phyloP scores from a whole-genome alignment of 495 filamentous ascomycete species.

The Neurospora intermedia region DNA sequence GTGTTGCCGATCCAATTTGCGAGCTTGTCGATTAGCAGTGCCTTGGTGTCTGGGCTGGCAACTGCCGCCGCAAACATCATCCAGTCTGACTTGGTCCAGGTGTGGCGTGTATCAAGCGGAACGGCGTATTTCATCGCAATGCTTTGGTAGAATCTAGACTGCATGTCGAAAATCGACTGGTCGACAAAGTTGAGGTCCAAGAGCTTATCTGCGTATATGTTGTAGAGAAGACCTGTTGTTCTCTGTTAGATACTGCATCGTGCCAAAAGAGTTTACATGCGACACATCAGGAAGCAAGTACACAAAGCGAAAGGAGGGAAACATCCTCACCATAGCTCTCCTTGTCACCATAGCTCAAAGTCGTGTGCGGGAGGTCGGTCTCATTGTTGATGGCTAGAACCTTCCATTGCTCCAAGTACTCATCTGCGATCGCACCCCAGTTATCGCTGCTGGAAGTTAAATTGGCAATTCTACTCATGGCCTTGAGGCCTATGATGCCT shows the following conservation, averaged over 20 bases:
- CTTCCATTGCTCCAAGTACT: slow-evolving; percentile 72
- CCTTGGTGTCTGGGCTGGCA: slow-evolving; percentile 44
- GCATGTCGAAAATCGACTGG: slow-evolving; percentile 63
- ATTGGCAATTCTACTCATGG: slow-evolving; percentile 70
- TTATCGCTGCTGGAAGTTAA: slow-evolving; percentile 47
- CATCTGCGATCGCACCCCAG: slow-evolving; percentile 55
- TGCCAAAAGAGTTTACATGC: neutral
- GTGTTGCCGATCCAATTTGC: slow-evolving; percentile 74
- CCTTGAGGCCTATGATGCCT: slow-evolving; percentile 88
- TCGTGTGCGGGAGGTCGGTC: slow-evolving; percentile 56
- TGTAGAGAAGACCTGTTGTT: slow-evolving; percentile 64
- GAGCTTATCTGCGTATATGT: slow-evolving; percentile 70
- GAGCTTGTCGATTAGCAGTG: slow-evolving; percentile 57
- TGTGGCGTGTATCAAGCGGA: slow-evolving; percentile 74
- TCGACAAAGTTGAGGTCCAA: slow-evolving; percentile 62
- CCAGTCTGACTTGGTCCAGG: slow-evolving; percentile 84
- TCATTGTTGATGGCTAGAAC: slow-evolving; percentile 60
- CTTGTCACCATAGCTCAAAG: slow-evolving; percentile 44
- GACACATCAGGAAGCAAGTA: neutral
- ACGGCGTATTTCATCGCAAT: slow-evolving; percentile 64
- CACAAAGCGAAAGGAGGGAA: neutral
- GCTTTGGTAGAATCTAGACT: slow-evolving; percentile 70
- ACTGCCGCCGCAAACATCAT: slow-evolving; percentile 76
- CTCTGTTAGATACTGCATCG: slow-evolving; percentile 45
- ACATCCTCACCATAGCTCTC: slow-evolving; percentile 25